A percentile compares a stretch with the other conserved stretches of the same genome.
Conservation (phyloP, 768 basidiomycete genomes). For the Amanita molliuscula region DNA sequence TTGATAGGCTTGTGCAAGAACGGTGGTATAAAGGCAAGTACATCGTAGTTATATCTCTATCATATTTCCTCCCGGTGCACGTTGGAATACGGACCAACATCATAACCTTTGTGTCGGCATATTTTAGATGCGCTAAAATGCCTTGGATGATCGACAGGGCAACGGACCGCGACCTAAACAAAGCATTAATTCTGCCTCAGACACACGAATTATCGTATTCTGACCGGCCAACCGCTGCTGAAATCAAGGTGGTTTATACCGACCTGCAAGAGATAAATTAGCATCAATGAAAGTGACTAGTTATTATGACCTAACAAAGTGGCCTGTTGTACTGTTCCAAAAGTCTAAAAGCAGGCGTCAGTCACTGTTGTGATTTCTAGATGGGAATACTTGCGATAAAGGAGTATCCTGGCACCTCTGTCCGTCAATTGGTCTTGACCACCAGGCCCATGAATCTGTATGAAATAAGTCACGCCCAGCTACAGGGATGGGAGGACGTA, state of each 20-base stretch:
- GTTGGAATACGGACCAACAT: too few relatives aligned
- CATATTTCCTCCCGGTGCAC: too few relatives aligned
- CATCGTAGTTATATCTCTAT: too few relatives aligned
- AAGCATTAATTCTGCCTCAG: not conserved
- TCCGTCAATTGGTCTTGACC: slow-evolving; percentile 41
- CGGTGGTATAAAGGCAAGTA: too few relatives aligned
- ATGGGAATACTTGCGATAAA: slow-evolving; percentile 31
- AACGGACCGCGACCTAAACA: not conserved
- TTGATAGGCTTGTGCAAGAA: too few relatives aligned
- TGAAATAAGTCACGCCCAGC: not conserved
- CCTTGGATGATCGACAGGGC: too few relatives aligned
- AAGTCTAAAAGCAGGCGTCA: slow-evolving; percentile 25
- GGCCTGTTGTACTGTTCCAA: slow-evolving; percentile 32
- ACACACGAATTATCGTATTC: slow-evolving; percentile 5
- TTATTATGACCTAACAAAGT: slow-evolving; percentile 22
- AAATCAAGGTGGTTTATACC: slow-evolving; percentile 39
- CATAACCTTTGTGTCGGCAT: too few relatives aligned
- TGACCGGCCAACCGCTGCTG: slow-evolving; percentile 39
- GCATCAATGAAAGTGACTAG: not conserved
- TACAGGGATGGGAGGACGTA: slow-evolving; percentile 13
- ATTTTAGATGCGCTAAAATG: too few relatives aligned
- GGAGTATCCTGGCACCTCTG: slow-evolving; percentile 31
- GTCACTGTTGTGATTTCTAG: not conserved
- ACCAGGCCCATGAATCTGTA: slow-evolving; percentile 30
- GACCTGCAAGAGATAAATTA: slow-evolving; percentile 15